Evolutionary conservation across 345 rosid genomes (phyloP).

Genomic region (Psidium guajava): DNA sequence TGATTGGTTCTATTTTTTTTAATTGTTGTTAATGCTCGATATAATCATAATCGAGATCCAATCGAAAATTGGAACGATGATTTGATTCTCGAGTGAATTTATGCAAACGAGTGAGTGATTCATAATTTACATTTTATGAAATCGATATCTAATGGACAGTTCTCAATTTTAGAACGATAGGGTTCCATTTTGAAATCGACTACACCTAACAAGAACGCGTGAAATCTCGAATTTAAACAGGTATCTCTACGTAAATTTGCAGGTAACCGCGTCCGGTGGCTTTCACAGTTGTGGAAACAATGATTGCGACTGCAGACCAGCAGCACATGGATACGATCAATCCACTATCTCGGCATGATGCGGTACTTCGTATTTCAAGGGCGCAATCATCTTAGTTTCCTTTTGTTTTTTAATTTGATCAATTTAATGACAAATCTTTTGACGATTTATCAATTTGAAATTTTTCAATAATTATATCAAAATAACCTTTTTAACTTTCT

Average conservation of each 20-base stretch:
- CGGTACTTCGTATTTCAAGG: neutral
- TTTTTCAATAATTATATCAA: neutral
- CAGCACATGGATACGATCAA: neutral
- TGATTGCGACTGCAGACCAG: neutral
- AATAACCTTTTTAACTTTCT: neutral
- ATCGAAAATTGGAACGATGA: too few relatives aligned
- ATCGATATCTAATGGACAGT: too few relatives aligned
- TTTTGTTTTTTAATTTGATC: accelerated
- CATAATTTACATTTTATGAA: too few relatives aligned
- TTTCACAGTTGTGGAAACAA: neutral
- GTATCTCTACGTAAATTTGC: neutral
- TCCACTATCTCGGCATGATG: neutral
- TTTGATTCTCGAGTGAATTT: too few relatives aligned
- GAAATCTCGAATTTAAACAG: too few relatives aligned
- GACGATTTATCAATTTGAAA: accelerated
- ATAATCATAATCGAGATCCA: too few relatives aligned
- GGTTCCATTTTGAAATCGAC: too few relatives aligned
- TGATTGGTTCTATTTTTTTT: too few relatives aligned
- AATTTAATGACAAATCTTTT: neutral
- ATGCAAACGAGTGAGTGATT: too few relatives aligned
- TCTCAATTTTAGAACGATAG: too few relatives aligned
- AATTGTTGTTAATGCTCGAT: too few relatives aligned
- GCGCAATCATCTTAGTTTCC: neutral
- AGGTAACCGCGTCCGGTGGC: neutral
- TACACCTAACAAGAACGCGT: too few relatives aligned